Base-by-base conservation (phyloP, 2,329 filamentous ascomycete genomes). In the Penicillium sclerotigenum region DNA sequence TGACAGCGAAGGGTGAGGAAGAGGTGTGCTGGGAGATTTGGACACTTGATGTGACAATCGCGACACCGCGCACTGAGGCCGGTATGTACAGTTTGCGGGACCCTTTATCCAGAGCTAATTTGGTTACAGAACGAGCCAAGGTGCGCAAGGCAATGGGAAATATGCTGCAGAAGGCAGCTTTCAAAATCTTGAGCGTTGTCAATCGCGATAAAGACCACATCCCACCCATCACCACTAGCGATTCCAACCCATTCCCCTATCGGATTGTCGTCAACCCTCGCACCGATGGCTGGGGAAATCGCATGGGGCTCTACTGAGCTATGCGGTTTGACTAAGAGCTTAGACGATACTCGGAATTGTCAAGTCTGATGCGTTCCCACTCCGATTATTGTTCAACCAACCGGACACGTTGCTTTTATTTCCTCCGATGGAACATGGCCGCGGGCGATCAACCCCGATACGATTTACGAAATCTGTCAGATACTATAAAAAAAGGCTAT, bases 21-120 rank as follows among this genome's bases (percentile, higher is more conserved):
- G 92, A 97, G 73, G 86, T 97, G 18, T 96, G 91, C 73, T 99
- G 94, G 94, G 94, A 97, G 80, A 87, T 86, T 69, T 99, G 94
- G 94, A 91, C 89, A 42, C 78, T 99, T 63, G 90, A 95, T 74
- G 89, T 97, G 48, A 95, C 91, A n/a, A 86, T 97, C 53, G 90
- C 91, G 10, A 91, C 91, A 65, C 92, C 93, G 29, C 81, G 88
- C 68, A 96, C 90, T 11, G 93, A 97, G 69, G 89, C 86, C 62
- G 91, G 91, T 95, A 78, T 66, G 86, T 71, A 38, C 29, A 20
- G 10, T 43, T 24, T 36, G 9, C 11, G 18, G 28, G 14, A 5
- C 22, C 20, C 14, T 36, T 40, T 43, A 31, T 14, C 48, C 26
- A 24, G n/a, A 13, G 10, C 56, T 50, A 49, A 54, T 28, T 18